These are phyloP conservation scores for Mollisia scopiformis DNA, from an alignment of 2,329 filamentous ascomycete species.

Conservation along the genomic window DNA sequence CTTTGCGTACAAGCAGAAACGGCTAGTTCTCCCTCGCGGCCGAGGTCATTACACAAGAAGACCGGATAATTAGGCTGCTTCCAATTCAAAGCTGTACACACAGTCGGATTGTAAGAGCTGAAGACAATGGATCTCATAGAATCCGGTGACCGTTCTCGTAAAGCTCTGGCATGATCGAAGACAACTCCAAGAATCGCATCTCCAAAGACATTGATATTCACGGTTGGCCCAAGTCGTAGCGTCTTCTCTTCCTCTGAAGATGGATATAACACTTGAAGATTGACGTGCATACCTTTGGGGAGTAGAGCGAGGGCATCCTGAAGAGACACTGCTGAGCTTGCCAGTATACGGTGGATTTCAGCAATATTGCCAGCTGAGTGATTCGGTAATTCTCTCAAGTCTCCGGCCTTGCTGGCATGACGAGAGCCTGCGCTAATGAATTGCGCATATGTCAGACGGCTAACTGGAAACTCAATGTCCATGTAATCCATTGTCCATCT, in stretches of 20 bases:
- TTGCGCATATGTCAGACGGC: constrained; percentile 74
- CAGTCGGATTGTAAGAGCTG: constrained; percentile 85
- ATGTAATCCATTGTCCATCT: constrained; percentile 78
- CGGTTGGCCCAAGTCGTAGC: constrained; percentile 71
- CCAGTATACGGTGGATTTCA: constrained; percentile 72
- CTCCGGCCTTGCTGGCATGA: constrained; percentile 35
- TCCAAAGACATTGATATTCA: constrained; percentile 84
- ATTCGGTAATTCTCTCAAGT: constrained; percentile 46
- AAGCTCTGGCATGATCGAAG: constrained; percentile 82
- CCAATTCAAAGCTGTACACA: constrained; percentile 97
- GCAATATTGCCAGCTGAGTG: constrained; percentile 60
- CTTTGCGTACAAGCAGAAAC: constrained; percentile 33
- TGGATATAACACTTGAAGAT: constrained; percentile 91
- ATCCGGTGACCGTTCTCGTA: constrained; percentile 68
- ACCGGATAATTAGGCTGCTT: constrained; percentile 99
- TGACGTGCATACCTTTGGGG: constrained; percentile 80
- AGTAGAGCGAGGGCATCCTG: constrained; percentile 75
- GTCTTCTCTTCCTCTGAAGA: constrained; percentile 71
- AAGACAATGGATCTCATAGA: constrained; percentile 88
- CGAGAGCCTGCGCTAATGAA: constrained; percentile 53
- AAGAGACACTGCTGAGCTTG: constrained; percentile 77
- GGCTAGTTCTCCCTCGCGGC: constrained; percentile 54
- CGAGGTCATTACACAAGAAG: constrained; percentile 91
- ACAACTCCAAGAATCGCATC: constrained; percentile 84
- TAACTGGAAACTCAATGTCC: constrained; percentile 80